Conservation (phyloP, 1,284 basidiomycete species). For the Leccinum subfulvum region DNA sequence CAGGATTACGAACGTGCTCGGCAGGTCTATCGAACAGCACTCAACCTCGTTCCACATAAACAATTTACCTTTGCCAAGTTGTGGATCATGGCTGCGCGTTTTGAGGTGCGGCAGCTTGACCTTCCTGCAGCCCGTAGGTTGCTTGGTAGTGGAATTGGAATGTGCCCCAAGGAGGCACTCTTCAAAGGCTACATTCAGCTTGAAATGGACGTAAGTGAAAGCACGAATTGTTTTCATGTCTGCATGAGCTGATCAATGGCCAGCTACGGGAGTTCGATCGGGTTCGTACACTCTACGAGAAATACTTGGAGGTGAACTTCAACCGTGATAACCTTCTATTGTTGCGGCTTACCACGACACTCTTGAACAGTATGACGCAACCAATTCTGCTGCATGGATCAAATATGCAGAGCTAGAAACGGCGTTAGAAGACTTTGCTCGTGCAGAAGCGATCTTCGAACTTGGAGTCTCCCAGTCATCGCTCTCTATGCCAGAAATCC, state of each 20-base stretch:
- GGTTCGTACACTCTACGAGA: constrained; percentile 90
- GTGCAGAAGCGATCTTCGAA: constrained; percentile 95
- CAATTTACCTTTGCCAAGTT: constrained; percentile 97
- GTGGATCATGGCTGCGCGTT: constrained; percentile 89
- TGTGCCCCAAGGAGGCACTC: constrained; percentile 92
- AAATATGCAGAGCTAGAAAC: constrained; percentile 95
- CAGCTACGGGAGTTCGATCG: constrained; percentile 93
- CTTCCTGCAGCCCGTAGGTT: constrained; percentile 86
- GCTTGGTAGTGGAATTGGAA: constrained; percentile 88
- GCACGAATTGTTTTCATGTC: neutral
- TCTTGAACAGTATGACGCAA: constrained; percentile 71
- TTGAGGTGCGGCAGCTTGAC: constrained; percentile 87
- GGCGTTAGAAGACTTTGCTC: constrained; percentile 87
- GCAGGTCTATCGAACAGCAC: constrained; percentile 90
- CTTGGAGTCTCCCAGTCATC: constrained; percentile 87
- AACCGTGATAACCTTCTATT: neutral
- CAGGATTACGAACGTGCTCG: constrained; percentile 83
- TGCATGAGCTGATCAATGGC: constrained; percentile 13
- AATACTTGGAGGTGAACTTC: constrained; percentile 79
- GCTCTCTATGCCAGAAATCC: constrained; percentile 96
- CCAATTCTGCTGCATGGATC: constrained; percentile 94
- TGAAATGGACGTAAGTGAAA: constrained; percentile 72
- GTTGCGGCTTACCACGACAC: constrained; percentile 3
- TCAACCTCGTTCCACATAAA: constrained; percentile 91
- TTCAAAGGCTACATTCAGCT: constrained; percentile 95